phyloP scores from a whole-genome alignment of 1,139 yeast genomes.

The Scheffersomyces illinoinensis region DNA sequence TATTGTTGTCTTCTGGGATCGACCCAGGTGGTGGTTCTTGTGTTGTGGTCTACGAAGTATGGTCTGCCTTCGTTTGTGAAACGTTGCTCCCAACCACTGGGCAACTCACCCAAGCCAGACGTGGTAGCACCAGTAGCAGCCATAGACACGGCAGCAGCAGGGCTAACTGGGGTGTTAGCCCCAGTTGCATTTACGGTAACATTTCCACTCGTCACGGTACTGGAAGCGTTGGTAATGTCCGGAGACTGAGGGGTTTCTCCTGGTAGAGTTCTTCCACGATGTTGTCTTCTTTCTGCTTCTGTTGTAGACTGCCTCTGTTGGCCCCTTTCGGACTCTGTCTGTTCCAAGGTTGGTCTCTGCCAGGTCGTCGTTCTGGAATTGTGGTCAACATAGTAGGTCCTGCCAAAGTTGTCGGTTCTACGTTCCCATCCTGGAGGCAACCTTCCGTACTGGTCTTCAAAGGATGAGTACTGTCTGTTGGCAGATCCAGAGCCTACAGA shows the following conservation, averaged over 20 bases:
- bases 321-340: constrained; percentile 66
- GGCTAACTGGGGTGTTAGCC: constrained; percentile 53
- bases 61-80: constrained; percentile 98
- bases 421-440: constrained; percentile 99
- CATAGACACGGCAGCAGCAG: constrained; percentile 75
- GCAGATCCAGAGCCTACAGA: constrained; percentile 16
- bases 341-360: constrained; percentile 88
- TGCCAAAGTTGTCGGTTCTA: constrained; percentile 93
- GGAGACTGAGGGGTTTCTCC: constrained; percentile 58
- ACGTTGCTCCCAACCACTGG: constrained; percentile 99
- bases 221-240: constrained; percentile 25
- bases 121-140: constrained; percentile 92
- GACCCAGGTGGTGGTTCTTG: constrained; percentile 99
- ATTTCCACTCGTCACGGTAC: constrained; percentile 36
- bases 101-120: constrained; percentile 93
- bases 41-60: constrained; percentile 96
- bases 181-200: constrained; percentile 51
- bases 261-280: constrained; percentile 87
- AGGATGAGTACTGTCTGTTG: constrained; percentile 77
- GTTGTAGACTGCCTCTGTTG: constrained; percentile 61
- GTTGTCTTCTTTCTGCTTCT: constrained; percentile 88
- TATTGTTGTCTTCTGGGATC: constrained; percentile 99
- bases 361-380: constrained; percentile 97
- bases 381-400: constrained; percentile 97
- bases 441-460: constrained; percentile 95